Percentiles rank a stretch among this genome's conserved stretches.
Conservation (phyloP, 1,284 basidiomycete genomes). For the Cystobasidiaceae sp. region DNA sequence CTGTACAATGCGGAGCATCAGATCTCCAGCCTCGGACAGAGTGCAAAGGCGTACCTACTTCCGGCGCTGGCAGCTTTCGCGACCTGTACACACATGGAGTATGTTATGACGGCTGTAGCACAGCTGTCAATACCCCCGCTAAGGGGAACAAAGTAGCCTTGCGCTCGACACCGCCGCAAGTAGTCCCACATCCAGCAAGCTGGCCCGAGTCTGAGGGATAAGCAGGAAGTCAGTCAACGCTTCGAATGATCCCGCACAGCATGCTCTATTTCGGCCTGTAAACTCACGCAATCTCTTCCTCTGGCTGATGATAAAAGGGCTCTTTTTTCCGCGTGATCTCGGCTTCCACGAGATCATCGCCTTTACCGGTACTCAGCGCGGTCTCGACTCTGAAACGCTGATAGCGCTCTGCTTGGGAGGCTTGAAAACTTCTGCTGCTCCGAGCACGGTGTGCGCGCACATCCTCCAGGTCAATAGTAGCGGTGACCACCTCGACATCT, state of each 20-base stretch:
- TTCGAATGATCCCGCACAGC: not conserved
- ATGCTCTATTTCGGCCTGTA: not conserved
- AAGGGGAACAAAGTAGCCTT: slow-evolving; percentile 93
- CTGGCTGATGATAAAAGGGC: slow-evolving; percentile 73
- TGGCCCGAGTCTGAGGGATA: slow-evolving; percentile 67
- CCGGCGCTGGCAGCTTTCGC: slow-evolving; percentile 64
- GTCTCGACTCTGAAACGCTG: slow-evolving; percentile 72
- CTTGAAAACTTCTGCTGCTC: slow-evolving; percentile 83
- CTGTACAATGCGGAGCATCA: slow-evolving; percentile 48
- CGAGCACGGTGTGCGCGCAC: slow-evolving; percentile 79
- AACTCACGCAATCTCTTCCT: slow-evolving; percentile 94
- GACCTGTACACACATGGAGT: slow-evolving; percentile 91
- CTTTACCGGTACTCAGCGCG: slow-evolving; percentile 66
- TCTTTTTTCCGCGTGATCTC: slow-evolving; percentile 48
- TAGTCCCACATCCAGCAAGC: slow-evolving; percentile 99
- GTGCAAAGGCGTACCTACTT: slow-evolving; percentile 53
- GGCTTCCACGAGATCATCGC: slow-evolving; percentile 56
- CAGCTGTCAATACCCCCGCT: slow-evolving; percentile 98
- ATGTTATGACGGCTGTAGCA: slow-evolving; percentile 90
- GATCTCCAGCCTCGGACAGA: not conserved
- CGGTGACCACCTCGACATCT: slow-evolving; percentile 91
- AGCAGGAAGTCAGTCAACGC: not conserved
- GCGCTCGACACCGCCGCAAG: slow-evolving; percentile 81
- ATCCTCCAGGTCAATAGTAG: slow-evolving; percentile 91
- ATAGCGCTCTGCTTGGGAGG: slow-evolving; percentile 66